These are phyloP conservation scores for Lodderomyces beijingensis DNA, from an alignment of 1,139 yeast species.

Conservation along the genomic window DNA sequence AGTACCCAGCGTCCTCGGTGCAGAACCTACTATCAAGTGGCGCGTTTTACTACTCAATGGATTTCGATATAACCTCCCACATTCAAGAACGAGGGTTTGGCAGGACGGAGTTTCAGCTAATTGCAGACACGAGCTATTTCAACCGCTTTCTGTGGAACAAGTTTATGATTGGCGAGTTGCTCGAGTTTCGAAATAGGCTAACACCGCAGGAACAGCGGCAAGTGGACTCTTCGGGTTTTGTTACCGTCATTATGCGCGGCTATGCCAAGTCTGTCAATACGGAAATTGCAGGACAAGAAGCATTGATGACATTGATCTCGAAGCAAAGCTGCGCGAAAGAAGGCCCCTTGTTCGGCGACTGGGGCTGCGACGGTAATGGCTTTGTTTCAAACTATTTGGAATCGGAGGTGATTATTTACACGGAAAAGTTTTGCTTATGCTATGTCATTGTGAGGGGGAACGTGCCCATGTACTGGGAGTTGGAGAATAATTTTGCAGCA, in stretches of 20 bases:
- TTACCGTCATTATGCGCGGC: conserved; percentile 61
- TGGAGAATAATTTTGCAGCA: conserved; percentile 43
- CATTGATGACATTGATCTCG: conserved; percentile 58
- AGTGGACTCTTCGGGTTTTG: conserved; percentile 56
- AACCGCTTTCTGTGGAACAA: conserved; percentile 64
- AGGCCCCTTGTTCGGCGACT: conserved; percentile 61
- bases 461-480: conserved; percentile 63
- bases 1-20: conserved; percentile 58
- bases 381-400: conserved; percentile 64
- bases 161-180: conserved; percentile 52
- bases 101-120: conserved; percentile 25
- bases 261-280: conserved; percentile 60
- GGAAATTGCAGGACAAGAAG: conserved; percentile 28
- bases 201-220: conserved; percentile 42
- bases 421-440: conserved; percentile 49
- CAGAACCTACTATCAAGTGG: conserved; percentile 57
- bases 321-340: conserved; percentile 60
- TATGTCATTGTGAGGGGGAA: conserved; percentile 63
- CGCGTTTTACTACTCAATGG: conserved; percentile 59
- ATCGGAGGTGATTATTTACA: conserved; percentile 58
- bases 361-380: conserved; percentile 73
- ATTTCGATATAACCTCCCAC: conserved; percentile 61
- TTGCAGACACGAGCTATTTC: conserved; percentile 47
- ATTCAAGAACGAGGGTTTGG: conserved; percentile 51
- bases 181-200: conserved; percentile 56